Base-by-base conservation (phyloP, 2,329 filamentous ascomycete genomes). In the Atkinsonella hypoxylon region DNA sequence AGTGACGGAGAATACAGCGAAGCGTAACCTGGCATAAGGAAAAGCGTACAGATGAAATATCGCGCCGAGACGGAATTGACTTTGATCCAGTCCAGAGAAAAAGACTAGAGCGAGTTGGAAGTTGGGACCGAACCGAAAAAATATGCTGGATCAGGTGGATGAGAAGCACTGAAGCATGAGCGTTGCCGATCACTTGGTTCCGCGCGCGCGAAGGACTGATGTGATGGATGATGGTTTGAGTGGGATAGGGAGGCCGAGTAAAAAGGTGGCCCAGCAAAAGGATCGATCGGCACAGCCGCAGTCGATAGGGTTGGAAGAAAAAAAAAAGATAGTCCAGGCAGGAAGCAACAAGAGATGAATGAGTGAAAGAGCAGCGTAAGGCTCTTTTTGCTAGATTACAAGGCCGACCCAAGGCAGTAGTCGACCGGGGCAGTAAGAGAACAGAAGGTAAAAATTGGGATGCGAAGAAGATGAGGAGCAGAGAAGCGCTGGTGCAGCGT, bases 1-100 rank as follows among this genome's bases (percentile, higher is more conserved):
- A 89, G 72, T 59, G 86, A 89, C 61, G 85, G 85, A 62, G 85
- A 87, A 65, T 78, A 74, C 55, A 83, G 70, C 58, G 83, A 86
- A 66, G 80, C 81, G 83, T 87, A 87, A 56, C 78, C 75, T 73
- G 81, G 84, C 84, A 88, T 89, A 78, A 71, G 71, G 70, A 71
- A 68, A 46, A 51, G 20, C 20, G 46, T 15, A 8, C 15, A 20
- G 12, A 41, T 38, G n/a, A 42, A 43, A 32, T 12, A 32, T 15
- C 20, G 40, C 26, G 42, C 44, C 9, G n/a, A 8, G 31, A 31
- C 20, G 32, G 48, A 30, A 32, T 13, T 31, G 30, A 34, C 30
- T 34, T 22, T 26, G 39, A 17, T 40, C n/a, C 12, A n/a, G 30
- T 7, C n/a, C 12, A 39, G 15, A 20, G 22, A 17, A 15, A 1